Base-by-base conservation (phyloP, 306 rosid genomes). In the Fragaria nilgerrensis region DNA sequence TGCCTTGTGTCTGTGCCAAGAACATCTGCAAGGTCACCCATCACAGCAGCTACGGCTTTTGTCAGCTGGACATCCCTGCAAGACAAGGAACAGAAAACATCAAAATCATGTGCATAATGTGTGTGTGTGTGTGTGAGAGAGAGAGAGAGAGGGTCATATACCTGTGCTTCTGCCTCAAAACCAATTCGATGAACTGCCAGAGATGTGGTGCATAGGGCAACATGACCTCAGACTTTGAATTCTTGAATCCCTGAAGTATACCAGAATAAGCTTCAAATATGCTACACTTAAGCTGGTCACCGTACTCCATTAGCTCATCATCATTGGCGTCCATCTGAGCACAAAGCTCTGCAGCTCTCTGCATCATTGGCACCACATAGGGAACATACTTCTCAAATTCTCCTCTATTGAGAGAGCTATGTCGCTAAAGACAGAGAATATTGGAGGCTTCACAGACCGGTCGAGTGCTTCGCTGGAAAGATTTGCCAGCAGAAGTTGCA, bases 251-350 rank as follows among this genome's bases (percentile, higher is more conserved):
- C 79, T 82, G 85, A 36, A 82, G 79, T 36, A 82, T 78, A 56
- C 85, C 85, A 37, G 85, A 82, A 48, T 82, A 82, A 20, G 85
- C 85, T 77, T 82, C 85, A 52, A 82, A 82, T 66, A 82, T 82
- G 82, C 80, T 82, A 62, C 82, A 78, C 71, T 75, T 82, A 12
- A 82, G 82, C 79, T 67, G 85, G 79, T 78, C 78, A 15, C 76
- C 81, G 7, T 78, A 82, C 25, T 82, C 85, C 80, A 78, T 15
- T 12, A 69, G 74, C 63, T 82, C 85, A 20, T 78, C 82, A 69
- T 78, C 82, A n/a, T 44, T 53, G 9, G 76, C 13, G 58, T 82
- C 77, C 64, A 82, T 68, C 69, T 52, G 68, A 9, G 77, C 82
- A 74, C 85, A 82, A 47, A 82, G 48, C 59, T 78, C 61, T 2